Evolutionary conservation across 441 rosid species (phyloP).

Genomic region (Populus hybrid): DNA sequence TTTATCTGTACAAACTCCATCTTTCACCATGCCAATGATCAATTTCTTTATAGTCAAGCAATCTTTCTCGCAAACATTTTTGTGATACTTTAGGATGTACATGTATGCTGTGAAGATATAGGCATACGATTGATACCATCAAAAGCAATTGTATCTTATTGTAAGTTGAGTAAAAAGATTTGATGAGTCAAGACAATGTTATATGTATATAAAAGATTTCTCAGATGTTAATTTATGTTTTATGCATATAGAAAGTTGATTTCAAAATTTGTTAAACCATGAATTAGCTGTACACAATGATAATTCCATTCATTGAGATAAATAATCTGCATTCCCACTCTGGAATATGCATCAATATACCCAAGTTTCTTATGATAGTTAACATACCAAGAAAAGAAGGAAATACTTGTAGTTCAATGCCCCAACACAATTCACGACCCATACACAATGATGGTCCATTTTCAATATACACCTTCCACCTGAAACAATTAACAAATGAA

Average conservation of each 20-base stretch:
- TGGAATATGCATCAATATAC: background rate
- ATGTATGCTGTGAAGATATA: background rate
- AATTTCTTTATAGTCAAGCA: background rate
- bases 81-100: background rate
- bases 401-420: conserved; percentile 89
- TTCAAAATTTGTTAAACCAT: background rate
- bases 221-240: background rate
- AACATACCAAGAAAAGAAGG: conserved; percentile 85
- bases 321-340: background rate
- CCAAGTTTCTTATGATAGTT: background rate
- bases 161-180: background rate
- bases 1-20: background rate
- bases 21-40: background rate
- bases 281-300: background rate
- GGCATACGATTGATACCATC: background rate
- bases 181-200: background rate
- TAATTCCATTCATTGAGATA: background rate
- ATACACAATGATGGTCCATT: conserved; percentile 95
- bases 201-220: background rate
- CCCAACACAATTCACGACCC: conserved; percentile 97
- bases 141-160: background rate
- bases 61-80: background rate
- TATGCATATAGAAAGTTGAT: background rate
- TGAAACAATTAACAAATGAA: conserved; percentile 27
- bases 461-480: conserved; percentile 87